phyloP scores from a whole-genome alignment of 2,329 filamentous ascomycete genomes.

The Fusarium sp. region DNA sequence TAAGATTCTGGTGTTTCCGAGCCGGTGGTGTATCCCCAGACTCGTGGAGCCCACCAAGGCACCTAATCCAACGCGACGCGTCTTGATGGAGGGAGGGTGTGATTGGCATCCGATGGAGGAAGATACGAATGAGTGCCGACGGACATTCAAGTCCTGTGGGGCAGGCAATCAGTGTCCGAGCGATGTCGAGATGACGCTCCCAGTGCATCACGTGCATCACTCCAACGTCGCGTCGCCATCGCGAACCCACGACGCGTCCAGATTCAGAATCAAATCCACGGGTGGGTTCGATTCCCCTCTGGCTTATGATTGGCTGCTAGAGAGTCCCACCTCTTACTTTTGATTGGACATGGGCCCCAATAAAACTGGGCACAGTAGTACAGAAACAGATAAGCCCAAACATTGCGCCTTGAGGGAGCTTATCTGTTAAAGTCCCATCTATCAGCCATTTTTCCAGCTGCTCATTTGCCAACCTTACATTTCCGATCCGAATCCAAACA shows the following conservation, averaged over 20 bases:
- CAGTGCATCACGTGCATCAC: not conserved
- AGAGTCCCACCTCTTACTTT: fast-evolving
- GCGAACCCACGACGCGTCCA: not conserved
- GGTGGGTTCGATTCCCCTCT: not conserved
- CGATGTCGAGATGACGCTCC: not conserved
- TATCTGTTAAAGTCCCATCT: not conserved
- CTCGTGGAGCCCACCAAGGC: not conserved
- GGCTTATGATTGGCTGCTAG: not conserved
- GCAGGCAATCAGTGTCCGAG: not conserved
- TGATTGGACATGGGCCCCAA: not conserved
- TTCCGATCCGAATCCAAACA: not conserved
- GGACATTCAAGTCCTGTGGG: not conserved
- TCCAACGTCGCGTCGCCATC: not conserved
- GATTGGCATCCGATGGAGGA: not conserved
- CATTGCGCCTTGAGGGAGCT: too few relatives aligned
- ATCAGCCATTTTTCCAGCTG: fast-evolving
- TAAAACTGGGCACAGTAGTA: not conserved
- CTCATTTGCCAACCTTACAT: not conserved
- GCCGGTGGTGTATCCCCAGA: not conserved
- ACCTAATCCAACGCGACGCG: not conserved
- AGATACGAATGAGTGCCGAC: not conserved
- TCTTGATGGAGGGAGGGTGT: not conserved
- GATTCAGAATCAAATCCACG: not conserved
- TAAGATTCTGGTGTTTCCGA: not conserved
- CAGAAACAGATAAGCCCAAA: not conserved